A percentile compares a stretch with the other conserved stretches of the same genome.
phyloP scores from a whole-genome alignment of 1,284 basidiomycete species.

The Uromyces viciae-fabae region DNA sequence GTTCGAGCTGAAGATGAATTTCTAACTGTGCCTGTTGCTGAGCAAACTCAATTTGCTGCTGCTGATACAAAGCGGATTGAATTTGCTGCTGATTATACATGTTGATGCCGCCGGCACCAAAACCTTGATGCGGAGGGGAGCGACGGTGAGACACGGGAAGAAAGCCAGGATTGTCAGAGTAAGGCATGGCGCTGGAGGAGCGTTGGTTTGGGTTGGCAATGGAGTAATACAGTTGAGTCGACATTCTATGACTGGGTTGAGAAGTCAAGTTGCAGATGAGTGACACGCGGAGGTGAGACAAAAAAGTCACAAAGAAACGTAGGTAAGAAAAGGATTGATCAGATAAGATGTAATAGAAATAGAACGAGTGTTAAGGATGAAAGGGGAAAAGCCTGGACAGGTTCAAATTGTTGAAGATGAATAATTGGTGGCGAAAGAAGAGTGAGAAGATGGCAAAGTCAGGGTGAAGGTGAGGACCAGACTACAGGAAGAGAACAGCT shows the following conservation, averaged over 20 bases:
- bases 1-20: constrained; percentile 44
- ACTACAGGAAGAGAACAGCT: not conserved
- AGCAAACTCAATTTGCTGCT: constrained; percentile 45
- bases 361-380: constrained; percentile 15
- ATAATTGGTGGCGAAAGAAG: not conserved
- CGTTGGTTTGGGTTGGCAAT: constrained; percentile 36
- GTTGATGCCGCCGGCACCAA: constrained; percentile 28
- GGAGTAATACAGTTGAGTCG: constrained; percentile 41
- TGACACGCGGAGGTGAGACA: not conserved
- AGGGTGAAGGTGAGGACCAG: not conserved
- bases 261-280: not conserved
- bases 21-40: constrained; percentile 45
- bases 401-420: not conserved
- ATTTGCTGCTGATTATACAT: constrained; percentile 44
- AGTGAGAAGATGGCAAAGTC: not conserved
- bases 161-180: constrained; percentile 1
- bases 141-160: not conserved
- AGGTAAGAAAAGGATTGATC: not conserved
- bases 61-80: constrained; percentile 42
- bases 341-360: constrained; percentile 12
- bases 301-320: not conserved
- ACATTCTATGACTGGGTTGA: constrained; percentile 19
- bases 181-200: constrained; percentile 19
- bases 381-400: constrained; percentile 8
- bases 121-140: constrained; percentile 20